Percentiles rank a stretch among this genome's conserved stretches.
These are phyloP conservation scores for Irpex lacteus DNA, from an alignment of 1,284 basidiomycete genomes.

Conservation along the genomic window DNA sequence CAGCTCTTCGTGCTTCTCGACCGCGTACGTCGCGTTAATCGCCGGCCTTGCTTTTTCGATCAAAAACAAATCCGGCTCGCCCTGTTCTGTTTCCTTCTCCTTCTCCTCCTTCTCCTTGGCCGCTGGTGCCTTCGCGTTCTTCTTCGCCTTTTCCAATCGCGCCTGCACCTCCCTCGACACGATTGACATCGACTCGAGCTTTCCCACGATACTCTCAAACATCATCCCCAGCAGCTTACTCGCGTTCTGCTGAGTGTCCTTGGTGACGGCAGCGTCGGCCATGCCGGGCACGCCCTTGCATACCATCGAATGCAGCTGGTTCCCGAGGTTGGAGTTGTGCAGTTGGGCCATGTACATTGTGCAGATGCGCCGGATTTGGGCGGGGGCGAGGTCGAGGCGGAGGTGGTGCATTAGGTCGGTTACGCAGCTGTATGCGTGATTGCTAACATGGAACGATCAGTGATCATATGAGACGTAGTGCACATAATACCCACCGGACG, in stretches of 20 bases:
- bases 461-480: neutral
- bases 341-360: slow-evolving; percentile 87
- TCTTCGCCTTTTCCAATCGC: slow-evolving; percentile 49
- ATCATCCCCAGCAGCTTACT: slow-evolving; percentile 70
- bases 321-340: slow-evolving; percentile 85
- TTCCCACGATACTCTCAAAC: slow-evolving; percentile 84
- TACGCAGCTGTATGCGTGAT: slow-evolving; percentile 80
- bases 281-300: slow-evolving; percentile 93
- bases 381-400: slow-evolving; percentile 76
- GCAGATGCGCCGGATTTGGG: slow-evolving; percentile 81
- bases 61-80: slow-evolving; percentile 39
- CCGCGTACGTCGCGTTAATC: slow-evolving; percentile 67
- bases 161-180: slow-evolving; percentile 60
- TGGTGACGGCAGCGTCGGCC: slow-evolving; percentile 79
- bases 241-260: slow-evolving; percentile 69
- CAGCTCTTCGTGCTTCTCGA: slow-evolving; percentile 76
- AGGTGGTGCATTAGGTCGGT: slow-evolving; percentile 95
- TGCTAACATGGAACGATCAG: neutral
- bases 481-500: slow-evolving; percentile 50
- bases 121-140: slow-evolving; percentile 10
- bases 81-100: neutral
- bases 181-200: slow-evolving; percentile 79
- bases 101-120: slow-evolving; percentile 44
- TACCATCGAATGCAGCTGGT: slow-evolving; percentile 87
- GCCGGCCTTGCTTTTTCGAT: slow-evolving; percentile 84